phyloP scores from a whole-genome alignment of 1,284 basidiomycete genomes.

The Cryptococcus jaspeensis region DNA sequence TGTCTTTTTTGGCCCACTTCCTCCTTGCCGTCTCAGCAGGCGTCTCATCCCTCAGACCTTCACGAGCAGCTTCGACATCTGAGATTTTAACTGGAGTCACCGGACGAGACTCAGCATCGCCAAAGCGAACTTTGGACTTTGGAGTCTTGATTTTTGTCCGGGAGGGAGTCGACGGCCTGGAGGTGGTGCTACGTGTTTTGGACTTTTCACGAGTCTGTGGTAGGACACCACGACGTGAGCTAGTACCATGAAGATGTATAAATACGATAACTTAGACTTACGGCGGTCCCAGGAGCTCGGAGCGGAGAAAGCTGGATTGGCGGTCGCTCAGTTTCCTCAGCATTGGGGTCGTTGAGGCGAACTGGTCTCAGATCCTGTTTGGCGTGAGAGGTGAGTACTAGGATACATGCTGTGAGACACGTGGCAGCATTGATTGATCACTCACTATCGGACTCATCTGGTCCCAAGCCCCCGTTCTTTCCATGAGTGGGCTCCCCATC shows the following conservation, averaged over 20 bases:
- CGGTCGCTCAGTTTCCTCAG: not conserved
- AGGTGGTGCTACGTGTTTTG: not conserved
- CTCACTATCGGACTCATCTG: conserved; percentile 12
- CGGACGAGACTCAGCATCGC: not conserved
- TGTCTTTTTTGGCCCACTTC: not conserved
- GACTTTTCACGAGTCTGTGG: not conserved
- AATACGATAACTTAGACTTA: no score
- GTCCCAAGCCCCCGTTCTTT: not conserved
- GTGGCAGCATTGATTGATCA: not conserved
- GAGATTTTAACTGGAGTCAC: not conserved
- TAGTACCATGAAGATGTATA: no score
- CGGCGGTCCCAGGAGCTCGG: not conserved
- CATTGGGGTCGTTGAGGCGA: conserved; percentile 1
- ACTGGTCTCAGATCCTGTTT: conserved; percentile 9
- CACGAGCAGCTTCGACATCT: not conserved
- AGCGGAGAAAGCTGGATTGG: conserved; percentile 6
- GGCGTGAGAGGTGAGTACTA: no score
- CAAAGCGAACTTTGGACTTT: not conserved
- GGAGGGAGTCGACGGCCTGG: no score
- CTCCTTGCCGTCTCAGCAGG: not conserved
- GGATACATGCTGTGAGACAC: no score
- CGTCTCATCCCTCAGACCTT: not conserved
- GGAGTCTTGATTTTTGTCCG: not conserved
- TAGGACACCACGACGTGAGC: no score
- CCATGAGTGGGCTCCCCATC: not conserved